Evolutionary conservation across 805 yeast species (phyloP), one percentile per base, ranked within the genome.

Genomic region (Nakazawaea wyomingensis): DNA sequence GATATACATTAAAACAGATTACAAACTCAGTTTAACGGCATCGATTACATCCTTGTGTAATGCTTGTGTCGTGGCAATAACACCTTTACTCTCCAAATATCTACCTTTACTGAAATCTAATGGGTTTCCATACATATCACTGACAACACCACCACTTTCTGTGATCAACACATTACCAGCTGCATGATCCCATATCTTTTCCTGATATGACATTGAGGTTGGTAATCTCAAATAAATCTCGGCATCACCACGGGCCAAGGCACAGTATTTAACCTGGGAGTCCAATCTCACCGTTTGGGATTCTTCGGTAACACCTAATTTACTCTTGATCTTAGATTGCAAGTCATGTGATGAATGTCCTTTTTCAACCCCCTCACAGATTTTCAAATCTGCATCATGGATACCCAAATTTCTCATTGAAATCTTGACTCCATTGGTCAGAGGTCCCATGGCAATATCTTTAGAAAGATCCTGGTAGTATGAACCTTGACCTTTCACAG

Each of bases 121-220:
- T 19, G 72, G 69, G 10, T 68, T 69, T 16, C 96, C 96, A 43
- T 74, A 62, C 62, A 91, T 78, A 57, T 93, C 99, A 13, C 91
- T 79, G 10, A 93, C 98, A 39, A 69, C 60, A 5, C 99, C 99
- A 34, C 97, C 97, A 53, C 95, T 85, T 62, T 95, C 99, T 28
- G 75, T 71, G 36, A 95, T 81, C 48, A 93, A 72, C 11, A 91
- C 71, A 55, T 85, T 83, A 3, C 99, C 99, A 2, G 97, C 95
- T 16, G 98, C 98, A 61, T 93, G 99, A 64, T 93, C 99, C 98
- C 99, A 93, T 47, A 93, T 89, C 64, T 93, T 93, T 60, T 93
- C 99, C 54, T 86, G 75, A 60, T 90, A 93, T 3, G 74, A 64
- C 40, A 78, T 69, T 50, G 74, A 79, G 36, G 82, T 78, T 11